Evolutionary conservation across 2,329 filamentous ascomycete genomes (phyloP).

Genomic region (Trichothecium sympodiale): DNA sequence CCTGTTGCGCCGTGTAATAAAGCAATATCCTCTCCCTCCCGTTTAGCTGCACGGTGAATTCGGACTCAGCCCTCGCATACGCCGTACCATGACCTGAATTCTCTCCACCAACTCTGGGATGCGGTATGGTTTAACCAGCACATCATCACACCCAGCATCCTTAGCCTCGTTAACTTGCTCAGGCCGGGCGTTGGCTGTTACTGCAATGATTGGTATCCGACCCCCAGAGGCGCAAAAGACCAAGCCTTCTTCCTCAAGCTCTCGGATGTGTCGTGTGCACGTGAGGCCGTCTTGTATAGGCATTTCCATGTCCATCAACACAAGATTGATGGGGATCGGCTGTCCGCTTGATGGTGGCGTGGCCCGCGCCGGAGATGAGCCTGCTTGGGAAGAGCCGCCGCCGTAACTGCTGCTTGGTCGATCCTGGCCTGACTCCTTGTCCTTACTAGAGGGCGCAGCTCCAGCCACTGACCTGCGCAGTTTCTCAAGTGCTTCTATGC

Average conservation of each 20-base stretch:
- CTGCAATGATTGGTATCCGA: constrained; percentile 51
- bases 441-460: not conserved
- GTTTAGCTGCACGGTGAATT: constrained; percentile 5
- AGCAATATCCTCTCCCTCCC: not conserved
- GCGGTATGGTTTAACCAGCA: constrained; percentile 62
- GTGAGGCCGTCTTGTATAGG: constrained; percentile 61
- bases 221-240: constrained; percentile 33
- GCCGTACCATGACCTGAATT: constrained; percentile 38
- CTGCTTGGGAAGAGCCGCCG: not conserved
- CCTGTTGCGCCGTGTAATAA: too few species aligned
- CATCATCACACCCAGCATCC: constrained; percentile 46
- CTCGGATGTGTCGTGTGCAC: constrained; percentile 53
- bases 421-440: not conserved
- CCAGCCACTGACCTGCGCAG: constrained; percentile 19
- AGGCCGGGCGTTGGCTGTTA: constrained; percentile 55
- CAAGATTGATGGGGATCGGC: constrained; percentile 38
- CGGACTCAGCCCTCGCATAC: constrained; percentile 11
- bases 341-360: not conserved
- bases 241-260: constrained; percentile 43
- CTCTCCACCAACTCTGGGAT: constrained; percentile 50
- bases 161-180: constrained; percentile 46
- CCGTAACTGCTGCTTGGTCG: constrained; percentile 3
- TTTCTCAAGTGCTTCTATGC: constrained; percentile 41
- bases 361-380: not conserved
- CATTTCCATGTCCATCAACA: constrained; percentile 72